Evolutionary conservation across 139 green algal species (phyloP), one percentile per base, ranked within the genome.

Genomic region (Diplosphaera chodatii): DNA sequence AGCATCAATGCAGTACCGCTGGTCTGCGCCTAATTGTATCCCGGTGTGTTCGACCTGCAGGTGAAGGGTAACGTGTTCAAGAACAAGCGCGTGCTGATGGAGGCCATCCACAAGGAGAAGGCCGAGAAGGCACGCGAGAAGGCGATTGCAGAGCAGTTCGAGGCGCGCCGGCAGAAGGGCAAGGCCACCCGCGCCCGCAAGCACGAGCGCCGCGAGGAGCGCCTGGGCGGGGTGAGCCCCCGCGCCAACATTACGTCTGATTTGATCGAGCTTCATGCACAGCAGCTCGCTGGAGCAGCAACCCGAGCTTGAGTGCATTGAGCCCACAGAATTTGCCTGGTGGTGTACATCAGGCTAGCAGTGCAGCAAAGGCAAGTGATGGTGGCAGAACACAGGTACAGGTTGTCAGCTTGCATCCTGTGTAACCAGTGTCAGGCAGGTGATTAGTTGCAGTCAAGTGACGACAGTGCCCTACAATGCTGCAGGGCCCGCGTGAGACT

Each of bases 31-130:
- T 48, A 13, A 21, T 48, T 13, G 13, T 48, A 48, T 31, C 15
- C n/a, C 6, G 55, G 4, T 32, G 59, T 65, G 59, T 3, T 65
- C 25, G 31, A n/a, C 31, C 21, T 77, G 69, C 87, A 94, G 86
- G 89, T 95, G 32, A 99, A 99, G 92, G 96, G 96, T 92, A 99
- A 99, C 84, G 91, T 98, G 80, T 99, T 92, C 92, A 99, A 99
- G 93, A 99, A 99, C 91, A 99, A 99, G 91, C 91, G 96, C 68
- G 96, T 99, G 82, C 87, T 99, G 63, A 98, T 99, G 85, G 96
- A 99, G 88, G 90, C 91, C 64, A 97, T 99, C 74, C 96, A 99
- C 91, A 95, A 95, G 84, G 84, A 94, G 82, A 99, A 99, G 91
- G 93, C 93, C 23, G 96, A 99, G 90, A 98, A 98, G 88, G 69